A percentile compares a stretch with the other conserved stretches of the same genome.
Evolutionary conservation across 2,329 filamentous ascomycete species (phyloP).

Genomic region (Trichoderma koningii): DNA sequence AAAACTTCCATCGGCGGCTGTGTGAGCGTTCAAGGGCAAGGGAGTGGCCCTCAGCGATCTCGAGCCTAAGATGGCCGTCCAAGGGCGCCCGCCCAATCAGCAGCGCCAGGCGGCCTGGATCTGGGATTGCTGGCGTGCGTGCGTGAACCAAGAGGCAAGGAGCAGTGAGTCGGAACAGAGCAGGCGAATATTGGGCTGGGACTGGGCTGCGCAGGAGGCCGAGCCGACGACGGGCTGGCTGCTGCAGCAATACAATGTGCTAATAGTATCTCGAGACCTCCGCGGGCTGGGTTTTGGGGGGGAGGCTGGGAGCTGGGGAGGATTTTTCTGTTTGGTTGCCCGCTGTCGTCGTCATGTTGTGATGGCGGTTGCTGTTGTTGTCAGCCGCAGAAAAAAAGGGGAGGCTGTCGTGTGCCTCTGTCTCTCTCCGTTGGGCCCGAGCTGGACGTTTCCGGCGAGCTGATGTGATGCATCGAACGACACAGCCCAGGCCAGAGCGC

Average conservation of each 20-base stretch:
- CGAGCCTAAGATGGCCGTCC: slow-evolving; percentile 19
- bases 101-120: not conserved
- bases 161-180: not conserved
- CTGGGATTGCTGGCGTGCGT: slow-evolving; percentile 17
- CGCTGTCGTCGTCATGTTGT: no score
- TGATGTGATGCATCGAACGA: not conserved
- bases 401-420: slow-evolving; percentile 16
- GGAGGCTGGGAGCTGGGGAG: not conserved
- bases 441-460: no score
- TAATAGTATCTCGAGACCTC: slow-evolving; percentile 9
- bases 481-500: not conserved
- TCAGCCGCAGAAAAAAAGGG: slow-evolving; percentile 11
- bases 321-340: not conserved
- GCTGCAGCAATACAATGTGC: not conserved
- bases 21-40: not conserved
- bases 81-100: slow-evolving; percentile 18
- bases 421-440: not conserved
- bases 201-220: slow-evolving; percentile 1
- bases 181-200: slow-evolving; percentile 8
- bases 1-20: slow-evolving; percentile 9
- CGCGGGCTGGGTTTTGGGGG: not conserved
- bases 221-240: not conserved
- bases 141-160: not conserved
- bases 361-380: slow-evolving; percentile 10
- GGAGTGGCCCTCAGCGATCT: slow-evolving; percentile 24